phyloP scores from a whole-genome alignment of 192 early-diverging fungal genomes.

The Chytriomyces hyalinus region DNA sequence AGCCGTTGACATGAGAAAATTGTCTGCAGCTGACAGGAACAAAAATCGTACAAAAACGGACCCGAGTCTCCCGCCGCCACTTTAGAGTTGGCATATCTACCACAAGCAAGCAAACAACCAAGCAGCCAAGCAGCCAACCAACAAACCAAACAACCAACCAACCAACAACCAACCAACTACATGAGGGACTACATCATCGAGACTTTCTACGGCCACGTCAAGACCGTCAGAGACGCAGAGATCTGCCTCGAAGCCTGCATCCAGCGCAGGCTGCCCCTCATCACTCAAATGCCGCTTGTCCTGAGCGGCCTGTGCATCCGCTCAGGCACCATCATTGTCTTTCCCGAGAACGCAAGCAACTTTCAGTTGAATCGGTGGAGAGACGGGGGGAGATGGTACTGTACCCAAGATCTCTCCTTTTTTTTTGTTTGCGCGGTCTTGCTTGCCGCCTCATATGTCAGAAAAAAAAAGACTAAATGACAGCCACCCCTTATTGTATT shows the following conservation, averaged over 20 bases:
- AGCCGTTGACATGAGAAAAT: too few relatives aligned
- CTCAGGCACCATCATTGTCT: slow-evolving; percentile 32
- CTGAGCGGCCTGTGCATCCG: slow-evolving; percentile 15
- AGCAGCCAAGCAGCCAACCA: too few relatives aligned
- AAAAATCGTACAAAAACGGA: too few relatives aligned
- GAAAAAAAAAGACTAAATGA: not conserved
- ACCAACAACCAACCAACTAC: too few relatives aligned
- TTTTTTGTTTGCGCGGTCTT: not conserved
- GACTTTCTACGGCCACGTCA: not conserved
- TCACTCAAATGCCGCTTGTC: not conserved
- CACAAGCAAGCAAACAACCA: too few relatives aligned
- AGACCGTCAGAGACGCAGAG: not conserved
- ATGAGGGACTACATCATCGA: not conserved
- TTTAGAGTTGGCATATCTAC: too few relatives aligned
- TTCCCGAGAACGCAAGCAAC: slow-evolving; percentile 16
- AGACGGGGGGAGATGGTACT: not conserved
- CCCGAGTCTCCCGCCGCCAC: too few relatives aligned
- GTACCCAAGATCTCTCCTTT: not conserved
- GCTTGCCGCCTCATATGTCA: not conserved
- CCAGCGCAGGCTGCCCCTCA: not conserved
- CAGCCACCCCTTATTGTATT: not conserved
- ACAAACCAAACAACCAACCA: too few relatives aligned
- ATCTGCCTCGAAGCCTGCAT: not conserved
- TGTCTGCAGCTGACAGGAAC: too few relatives aligned
- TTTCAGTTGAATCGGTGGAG: slow-evolving; percentile 18